Base-by-base conservation (phyloP, 495 filamentous ascomycete genomes). In the Penicillium pancosmium region DNA sequence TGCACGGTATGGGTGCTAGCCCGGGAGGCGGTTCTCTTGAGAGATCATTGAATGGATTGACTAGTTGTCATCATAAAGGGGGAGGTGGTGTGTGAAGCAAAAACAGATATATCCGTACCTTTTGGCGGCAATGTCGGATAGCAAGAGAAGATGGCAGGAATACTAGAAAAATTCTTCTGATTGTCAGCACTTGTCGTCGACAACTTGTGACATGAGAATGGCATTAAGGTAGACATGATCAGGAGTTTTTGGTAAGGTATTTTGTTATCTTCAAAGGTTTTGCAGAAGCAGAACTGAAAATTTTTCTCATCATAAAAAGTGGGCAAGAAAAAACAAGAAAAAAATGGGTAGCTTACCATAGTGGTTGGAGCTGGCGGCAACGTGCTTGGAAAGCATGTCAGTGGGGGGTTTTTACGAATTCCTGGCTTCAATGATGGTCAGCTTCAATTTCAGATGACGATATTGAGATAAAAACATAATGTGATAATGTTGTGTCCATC, bases 11-110 rank as follows among this genome's bases (percentile, higher is more conserved):
- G 56, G 54, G 61, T 67, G 63, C 63, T 52, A 59, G 69, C 67
- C 60, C 71, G 70, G 74, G 65, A 68, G 75, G 73, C 67, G 75
- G 74, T 77, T 91, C 83, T 88, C 89, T 77, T 31, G 78, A 62
- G 77, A 84, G 82, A 81, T 97, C 91, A 84, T 95, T 88, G 93
- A 98, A 98, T 98, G 93, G 93, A 98, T 98, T 90, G 87, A 91
- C 93, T 93, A 80, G 77, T 84, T 89, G 85, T 96, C 92, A 97
- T 98, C 93, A 89, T 89, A 73, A 79, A 73, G 70, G 56, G 56
- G 44, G 56, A 55, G 48, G 27, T 33, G 41, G 33, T 16, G 56
- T 46, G 33, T 57, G 38, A 49, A 60, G 15, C 4, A 38, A 38
- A 59, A 50, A 43, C 49, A 43, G 36, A 23, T 46, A n/a, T 13